These are phyloP conservation scores for Chalaropsis thielavioides DNA, from an alignment of 2,329 filamentous ascomycete genomes.

Conservation along the genomic window DNA sequence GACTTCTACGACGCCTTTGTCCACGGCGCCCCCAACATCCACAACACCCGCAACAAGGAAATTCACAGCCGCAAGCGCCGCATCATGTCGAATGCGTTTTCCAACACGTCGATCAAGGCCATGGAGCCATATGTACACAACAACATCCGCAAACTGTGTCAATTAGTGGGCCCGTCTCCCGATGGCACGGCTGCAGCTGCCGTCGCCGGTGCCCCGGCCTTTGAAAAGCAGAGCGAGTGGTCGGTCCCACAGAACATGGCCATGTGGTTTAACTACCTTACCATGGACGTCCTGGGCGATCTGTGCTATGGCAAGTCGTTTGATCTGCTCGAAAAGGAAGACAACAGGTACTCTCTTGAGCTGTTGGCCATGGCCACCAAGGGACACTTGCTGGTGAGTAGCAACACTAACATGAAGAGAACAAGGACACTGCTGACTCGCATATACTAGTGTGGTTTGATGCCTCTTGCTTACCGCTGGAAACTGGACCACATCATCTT, in stretches of 20 bases:
- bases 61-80: slow-evolving; percentile 57
- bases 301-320: slow-evolving; percentile 48
- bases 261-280: slow-evolving; percentile 47
- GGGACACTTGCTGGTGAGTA: slow-evolving; percentile 50
- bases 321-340: slow-evolving; percentile 42
- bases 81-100: slow-evolving; percentile 58
- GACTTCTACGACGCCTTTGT: slow-evolving; percentile 62
- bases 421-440: neutral
- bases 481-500: slow-evolving; percentile 55
- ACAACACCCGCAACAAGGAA: slow-evolving; percentile 55
- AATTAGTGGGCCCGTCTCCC: slow-evolving; percentile 33
- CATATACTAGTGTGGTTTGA: slow-evolving; percentile 50
- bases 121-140: slow-evolving; percentile 53
- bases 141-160: slow-evolving; percentile 53
- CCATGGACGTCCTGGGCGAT: slow-evolving; percentile 49
- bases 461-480: slow-evolving; percentile 52
- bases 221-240: slow-evolving; percentile 28
- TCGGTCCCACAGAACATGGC: slow-evolving; percentile 45
- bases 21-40: slow-evolving; percentile 56
- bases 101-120: slow-evolving; percentile 48
- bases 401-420: slow-evolving; percentile 21
- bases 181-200: slow-evolving; percentile 23
- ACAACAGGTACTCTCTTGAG: slow-evolving; percentile 52
- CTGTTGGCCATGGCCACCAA: slow-evolving; percentile 54
- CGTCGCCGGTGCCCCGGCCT: too few species aligned